A percentile compares a stretch with the other conserved stretches of the same genome.
Evolutionary conservation across 495 filamentous ascomycete species (phyloP).

Genomic region (Daldinia concentrica): DNA sequence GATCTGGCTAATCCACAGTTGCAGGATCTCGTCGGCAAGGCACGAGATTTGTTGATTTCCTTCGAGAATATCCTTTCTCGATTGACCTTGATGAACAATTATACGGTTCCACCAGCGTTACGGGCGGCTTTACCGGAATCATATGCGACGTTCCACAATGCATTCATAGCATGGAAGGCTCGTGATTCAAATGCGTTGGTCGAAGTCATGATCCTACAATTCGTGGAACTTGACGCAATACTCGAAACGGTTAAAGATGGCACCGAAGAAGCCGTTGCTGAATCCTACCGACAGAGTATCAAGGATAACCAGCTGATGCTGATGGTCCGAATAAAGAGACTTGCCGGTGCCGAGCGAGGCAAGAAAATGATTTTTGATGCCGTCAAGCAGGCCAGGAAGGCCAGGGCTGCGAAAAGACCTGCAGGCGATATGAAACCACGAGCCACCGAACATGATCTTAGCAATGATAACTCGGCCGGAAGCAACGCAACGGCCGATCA

Average conservation of each 20-base stretch:
- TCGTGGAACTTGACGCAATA: constrained; percentile 93
- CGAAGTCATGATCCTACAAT: constrained; percentile 94
- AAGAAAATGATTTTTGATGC: constrained; percentile 84
- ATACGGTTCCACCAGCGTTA: constrained; percentile 66
- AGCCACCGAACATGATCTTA: constrained; percentile 58
- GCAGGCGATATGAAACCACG: constrained; percentile 76
- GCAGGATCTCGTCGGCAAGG: constrained; percentile 86
- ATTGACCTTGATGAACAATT: constrained; percentile 60
- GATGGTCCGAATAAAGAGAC: constrained; percentile 85
- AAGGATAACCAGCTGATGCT: constrained; percentile 91
- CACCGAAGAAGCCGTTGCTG: constrained; percentile 81
- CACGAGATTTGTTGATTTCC: constrained; percentile 79
- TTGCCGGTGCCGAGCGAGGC: constrained; percentile 84
- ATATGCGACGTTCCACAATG: constrained; percentile 86
- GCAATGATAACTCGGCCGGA: constrained; percentile 49
- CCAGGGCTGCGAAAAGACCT: constrained; percentile 72
- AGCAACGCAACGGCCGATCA: constrained; percentile 49
- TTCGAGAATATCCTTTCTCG: constrained; percentile 81
- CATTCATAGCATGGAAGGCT: constrained; percentile 95
- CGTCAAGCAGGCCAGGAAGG: constrained; percentile 79
- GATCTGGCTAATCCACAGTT: constrained; percentile 66
- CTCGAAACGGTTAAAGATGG: constrained; percentile 97
- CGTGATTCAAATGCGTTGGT: constrained; percentile 89
- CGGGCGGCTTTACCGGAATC: constrained; percentile 70
- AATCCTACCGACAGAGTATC: constrained; percentile 92